Conservation (phyloP, 2,329 filamentous ascomycete genomes). For the Teratosphaeria destructans region DNA sequence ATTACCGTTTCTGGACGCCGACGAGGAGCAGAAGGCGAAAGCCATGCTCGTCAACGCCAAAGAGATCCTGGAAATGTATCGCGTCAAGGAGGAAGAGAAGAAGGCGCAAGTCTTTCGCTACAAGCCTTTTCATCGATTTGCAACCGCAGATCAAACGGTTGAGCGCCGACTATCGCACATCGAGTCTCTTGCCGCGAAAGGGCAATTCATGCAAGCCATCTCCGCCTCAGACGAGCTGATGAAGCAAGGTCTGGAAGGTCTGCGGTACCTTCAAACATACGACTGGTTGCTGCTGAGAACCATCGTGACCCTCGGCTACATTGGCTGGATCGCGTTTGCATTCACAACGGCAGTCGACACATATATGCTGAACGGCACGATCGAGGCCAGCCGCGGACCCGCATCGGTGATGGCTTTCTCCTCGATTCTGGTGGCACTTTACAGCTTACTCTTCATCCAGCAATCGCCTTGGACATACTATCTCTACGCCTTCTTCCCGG, state of each 20-base stretch:
- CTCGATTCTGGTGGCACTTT: slow-evolving; percentile 63
- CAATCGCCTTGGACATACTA: slow-evolving; percentile 79
- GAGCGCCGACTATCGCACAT: slow-evolving; percentile 61
- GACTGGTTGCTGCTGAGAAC: slow-evolving; percentile 94
- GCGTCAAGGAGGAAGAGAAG: slow-evolving; percentile 83
- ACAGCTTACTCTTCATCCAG: slow-evolving; percentile 68
- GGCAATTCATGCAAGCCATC: slow-evolving; percentile 66
- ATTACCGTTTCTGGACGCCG: slow-evolving; percentile 65
- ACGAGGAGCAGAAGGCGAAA: slow-evolving; percentile 65
- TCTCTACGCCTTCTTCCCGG: slow-evolving; percentile 80
- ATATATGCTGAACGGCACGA: slow-evolving; percentile 67
- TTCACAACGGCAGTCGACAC: slow-evolving; percentile 79
- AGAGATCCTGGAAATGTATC: slow-evolving; percentile 90
- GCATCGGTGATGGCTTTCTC: slow-evolving; percentile 58
- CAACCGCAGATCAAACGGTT: slow-evolving; percentile 50
- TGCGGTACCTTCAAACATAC: slow-evolving; percentile 93
- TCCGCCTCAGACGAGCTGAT: slow-evolving; percentile 67
- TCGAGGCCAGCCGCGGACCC: slow-evolving; percentile 52
- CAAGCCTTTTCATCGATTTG: slow-evolving; percentile 61
- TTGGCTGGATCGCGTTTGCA: slow-evolving; percentile 92
- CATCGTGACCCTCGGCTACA: slow-evolving; percentile 78
- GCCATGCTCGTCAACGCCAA: slow-evolving; percentile 76
- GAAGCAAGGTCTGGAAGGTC: slow-evolving; percentile 63
- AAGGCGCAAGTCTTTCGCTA: slow-evolving; percentile 65
- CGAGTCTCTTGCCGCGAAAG: slow-evolving; percentile 53